These are phyloP conservation scores for Saccharomyces paradoxus DNA, from an alignment of 805 yeast genomes.

Conservation along the genomic window DNA sequence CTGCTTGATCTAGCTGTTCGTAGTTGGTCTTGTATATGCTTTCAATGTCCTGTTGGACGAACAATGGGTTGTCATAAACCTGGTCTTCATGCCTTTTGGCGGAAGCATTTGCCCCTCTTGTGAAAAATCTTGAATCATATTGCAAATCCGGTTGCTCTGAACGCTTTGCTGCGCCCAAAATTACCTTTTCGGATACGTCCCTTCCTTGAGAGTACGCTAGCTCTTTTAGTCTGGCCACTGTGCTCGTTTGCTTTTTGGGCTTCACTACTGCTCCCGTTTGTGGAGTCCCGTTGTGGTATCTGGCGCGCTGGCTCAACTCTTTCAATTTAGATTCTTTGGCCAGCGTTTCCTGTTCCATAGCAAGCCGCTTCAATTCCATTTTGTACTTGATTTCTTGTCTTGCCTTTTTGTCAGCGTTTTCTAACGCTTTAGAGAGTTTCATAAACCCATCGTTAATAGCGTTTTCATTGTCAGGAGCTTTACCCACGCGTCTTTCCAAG, in stretches of 20 bases:
- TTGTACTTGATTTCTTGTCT: constrained; percentile 47
- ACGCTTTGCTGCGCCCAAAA: constrained; percentile 41
- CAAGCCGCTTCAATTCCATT: constrained; percentile 39
- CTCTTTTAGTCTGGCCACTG: constrained; percentile 35
- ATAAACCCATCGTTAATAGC: constrained; percentile 51
- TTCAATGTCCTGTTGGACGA: constrained; percentile 44
- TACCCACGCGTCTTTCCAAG: constrained; percentile 59
- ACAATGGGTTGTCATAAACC: constrained; percentile 52
- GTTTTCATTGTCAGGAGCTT: constrained; percentile 27
- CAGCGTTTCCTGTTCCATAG: constrained; percentile 42
- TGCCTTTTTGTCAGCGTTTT: constrained; percentile 55
- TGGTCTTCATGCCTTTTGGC: constrained; percentile 35
- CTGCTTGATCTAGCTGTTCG: constrained; percentile 16
- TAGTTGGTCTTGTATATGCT: constrained; percentile 41
- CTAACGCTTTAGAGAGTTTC: constrained; percentile 62
- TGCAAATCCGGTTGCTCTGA: constrained; percentile 34
- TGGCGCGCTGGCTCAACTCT: constrained; percentile 9
- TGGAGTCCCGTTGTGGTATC: constrained; percentile 3
- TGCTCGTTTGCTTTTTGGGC: constrained; percentile 33
- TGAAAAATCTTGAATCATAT: constrained; percentile 53
- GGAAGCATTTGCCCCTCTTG: constrained; percentile 37
- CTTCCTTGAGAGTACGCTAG: constrained; percentile 40
- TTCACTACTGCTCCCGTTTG: not conserved
- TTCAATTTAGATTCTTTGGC: constrained; percentile 45
- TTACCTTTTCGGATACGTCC: constrained; percentile 49